Base-by-base conservation (phyloP, 495 filamentous ascomycete genomes). In the Penicillium crystallinum region DNA sequence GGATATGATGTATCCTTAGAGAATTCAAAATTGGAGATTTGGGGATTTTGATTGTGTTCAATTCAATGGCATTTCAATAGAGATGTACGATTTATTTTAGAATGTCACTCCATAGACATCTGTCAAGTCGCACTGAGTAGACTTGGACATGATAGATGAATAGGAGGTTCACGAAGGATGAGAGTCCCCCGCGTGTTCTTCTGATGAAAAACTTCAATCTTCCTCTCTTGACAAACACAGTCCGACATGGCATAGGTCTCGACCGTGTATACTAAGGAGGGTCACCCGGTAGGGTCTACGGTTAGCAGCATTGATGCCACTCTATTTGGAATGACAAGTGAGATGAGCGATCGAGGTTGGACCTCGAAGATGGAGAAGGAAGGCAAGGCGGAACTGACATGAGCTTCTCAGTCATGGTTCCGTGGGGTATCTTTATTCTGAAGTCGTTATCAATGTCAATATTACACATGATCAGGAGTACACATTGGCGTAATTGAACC, bases 251-350 rank as follows among this genome's bases (percentile, higher is more conserved):
- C 59, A 47, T 45, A 57, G 56, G 66, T 70, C 69, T 65, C 66
- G 70, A 70, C 70, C 68, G 70, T 73, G 74, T 70, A 79, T 79
- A 76, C 69, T 77, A 67, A 70, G 69, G 73, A 76, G 71, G 74
- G 46, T 58, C 33, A 33, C 42, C 42, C 42, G 30, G 19, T 18
- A 40, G 18, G 44, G 44, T 39, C 42, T 50, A 53, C 43, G 29
- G 34, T 15, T 19, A 27, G 33, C 23, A 29, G 22, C 15, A 3
- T 29, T n/a, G 34, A 14, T 6, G 22, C 22, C 9, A 17, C 22
- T 29, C 34, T 18, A 48, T 10, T 21, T 48, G 29, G 27, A 31
- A 22, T 21, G 12, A 45, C 10, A 21, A 12, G 25, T 8, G 15
- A 18, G 9, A 17, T 9, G 9, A 30, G 9, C 15, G n/a, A 27